These are phyloP conservation scores for Scenedesmus sp. DNA, from an alignment of 163 green algal species.

Conservation along the genomic window DNA sequence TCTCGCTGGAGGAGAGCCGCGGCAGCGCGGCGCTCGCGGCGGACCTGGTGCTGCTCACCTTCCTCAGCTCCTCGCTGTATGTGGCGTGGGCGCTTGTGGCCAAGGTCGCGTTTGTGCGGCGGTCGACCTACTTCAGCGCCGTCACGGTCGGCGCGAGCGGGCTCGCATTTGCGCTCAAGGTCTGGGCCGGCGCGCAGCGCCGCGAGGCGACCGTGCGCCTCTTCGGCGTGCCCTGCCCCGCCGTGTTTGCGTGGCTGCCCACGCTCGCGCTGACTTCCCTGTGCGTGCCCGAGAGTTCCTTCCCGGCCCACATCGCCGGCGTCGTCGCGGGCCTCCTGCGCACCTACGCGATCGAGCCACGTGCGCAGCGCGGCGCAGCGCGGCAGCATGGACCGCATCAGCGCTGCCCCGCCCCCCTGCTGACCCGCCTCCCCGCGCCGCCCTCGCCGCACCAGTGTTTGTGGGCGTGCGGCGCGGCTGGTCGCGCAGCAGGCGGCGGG, in stretches of 20 bases:
- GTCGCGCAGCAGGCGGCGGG: background rate
- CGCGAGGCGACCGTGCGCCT: slow-evolving; percentile 13
- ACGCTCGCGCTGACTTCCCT: slow-evolving; percentile 32
- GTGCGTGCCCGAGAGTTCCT: slow-evolving; percentile 33
- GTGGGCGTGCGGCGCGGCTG: background rate
- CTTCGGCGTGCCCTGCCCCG: slow-evolving; percentile 28
- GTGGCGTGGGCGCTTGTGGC: slow-evolving; percentile 32
- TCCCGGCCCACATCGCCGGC: slow-evolving; percentile 35
- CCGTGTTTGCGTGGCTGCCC: slow-evolving; percentile 34
- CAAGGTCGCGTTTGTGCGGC: slow-evolving; percentile 29
- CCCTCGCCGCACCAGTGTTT: too few relatives aligned
- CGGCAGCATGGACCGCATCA: background rate
- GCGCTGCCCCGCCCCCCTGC: too few relatives aligned
- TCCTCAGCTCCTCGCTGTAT: slow-evolving; percentile 22
- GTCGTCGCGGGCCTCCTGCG: slow-evolving; percentile 31
- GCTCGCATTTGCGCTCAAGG: slow-evolving; percentile 37
- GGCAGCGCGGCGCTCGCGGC: slow-evolving; percentile 19
- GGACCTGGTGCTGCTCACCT: slow-evolving; percentile 39
- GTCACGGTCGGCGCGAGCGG: slow-evolving; percentile 35
- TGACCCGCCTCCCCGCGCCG: too few relatives aligned
- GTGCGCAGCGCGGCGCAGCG: background rate
- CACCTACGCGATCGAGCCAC: slow-evolving; percentile 32
- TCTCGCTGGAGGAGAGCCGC: slow-evolving; percentile 16
- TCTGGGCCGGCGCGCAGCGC: slow-evolving; percentile 32
- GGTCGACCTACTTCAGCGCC: slow-evolving; percentile 37